Base-by-base conservation (phyloP, 2,329 filamentous ascomycete species). In the Sporothrix schenckii region DNA sequence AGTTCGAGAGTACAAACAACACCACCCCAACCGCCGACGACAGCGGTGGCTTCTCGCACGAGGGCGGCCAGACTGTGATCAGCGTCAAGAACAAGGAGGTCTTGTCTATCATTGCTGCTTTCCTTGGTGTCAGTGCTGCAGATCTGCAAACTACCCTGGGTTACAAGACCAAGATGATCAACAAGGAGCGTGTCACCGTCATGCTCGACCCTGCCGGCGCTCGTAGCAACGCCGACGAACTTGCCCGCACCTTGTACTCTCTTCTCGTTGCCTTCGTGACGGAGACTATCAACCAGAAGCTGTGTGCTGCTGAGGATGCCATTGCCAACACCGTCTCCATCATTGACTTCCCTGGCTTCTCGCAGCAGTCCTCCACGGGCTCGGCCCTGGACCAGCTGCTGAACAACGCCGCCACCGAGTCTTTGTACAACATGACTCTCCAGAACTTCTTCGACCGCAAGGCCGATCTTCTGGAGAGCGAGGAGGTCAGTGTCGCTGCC, bases 381-480 rank as follows among this genome's bases (percentile, higher is more conserved):
- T 97, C 93, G 1, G 87, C 90, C 0, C 85, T 99, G 11, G 95
- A 99, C 75, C 95, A 98, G 81, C 87, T 99, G 2, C 87, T 99
- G 19, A 97, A 91, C 83, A 99, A 99, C 78, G 93, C 94, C 4
- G 95, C 95, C 0, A 93, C 91, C 1, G 95, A 99, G 80, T 91
- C 91, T 0, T 85, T 98, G 13, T 97, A 97, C 83, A 95, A 97
- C 78, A 89, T 97, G 76, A 94, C 93, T 47, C 85, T 98, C 30
- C 94, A 97, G 78, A 96, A 92, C 79, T 98, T 99, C 81, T 99
- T 98, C 79, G 94, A 97, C 77, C 90, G 91, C 75, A 96, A 95
- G 80, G 93, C 94, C 0, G 94, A 98, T 73, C 88, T 97, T 81
- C 85, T 99, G 27, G 95, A 99, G 77, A 93, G 91, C 1, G 95